These are phyloP conservation scores for Pestalotiopsis fici DNA, from an alignment of 2,329 filamentous ascomycete species.

Conservation along the genomic window DNA sequence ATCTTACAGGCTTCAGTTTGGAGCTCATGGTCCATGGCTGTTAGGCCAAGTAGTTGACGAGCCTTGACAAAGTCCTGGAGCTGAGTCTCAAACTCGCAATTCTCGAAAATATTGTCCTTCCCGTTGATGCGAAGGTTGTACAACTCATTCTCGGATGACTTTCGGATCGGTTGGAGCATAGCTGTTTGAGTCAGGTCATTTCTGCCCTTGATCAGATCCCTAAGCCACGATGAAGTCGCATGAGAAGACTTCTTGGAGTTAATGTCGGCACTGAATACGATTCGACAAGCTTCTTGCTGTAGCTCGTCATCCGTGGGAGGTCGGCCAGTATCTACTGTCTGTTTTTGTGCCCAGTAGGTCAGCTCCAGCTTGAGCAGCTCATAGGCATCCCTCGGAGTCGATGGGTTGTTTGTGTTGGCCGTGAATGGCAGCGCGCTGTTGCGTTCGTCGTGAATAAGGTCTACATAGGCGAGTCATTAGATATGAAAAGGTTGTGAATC, in stretches of 20 bases:
- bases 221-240: conserved; percentile 53
- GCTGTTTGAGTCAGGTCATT: conserved; percentile 43
- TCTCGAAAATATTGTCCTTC: conserved; percentile 58
- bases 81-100: conserved; percentile 56
- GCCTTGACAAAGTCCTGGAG: conserved; percentile 55
- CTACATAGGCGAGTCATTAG: conserved; percentile 42
- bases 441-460: conserved; percentile 65
- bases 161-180: conserved; percentile 48
- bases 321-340: conserved; percentile 39
- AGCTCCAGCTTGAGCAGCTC: conserved; percentile 62
- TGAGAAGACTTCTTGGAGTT: conserved; percentile 39
- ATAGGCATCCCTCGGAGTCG: conserved; percentile 58
- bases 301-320: conserved; percentile 53
- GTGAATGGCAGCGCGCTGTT: conserved; percentile 56
- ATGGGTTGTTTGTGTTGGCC: conserved; percentile 43
- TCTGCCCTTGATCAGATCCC: conserved; percentile 57
- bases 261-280: conserved; percentile 57
- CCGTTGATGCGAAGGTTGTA: conserved; percentile 56
- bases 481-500: conserved; percentile 29
- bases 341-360: conserved; percentile 50
- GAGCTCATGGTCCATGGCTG: conserved; percentile 60
- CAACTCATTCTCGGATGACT: conserved; percentile 47
- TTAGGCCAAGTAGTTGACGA: conserved; percentile 56
- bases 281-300: conserved; percentile 58
- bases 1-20: conserved; percentile 61